Conservation (phyloP, 371 early-diverging fungal species). For the Mucor mucedo region DNA sequence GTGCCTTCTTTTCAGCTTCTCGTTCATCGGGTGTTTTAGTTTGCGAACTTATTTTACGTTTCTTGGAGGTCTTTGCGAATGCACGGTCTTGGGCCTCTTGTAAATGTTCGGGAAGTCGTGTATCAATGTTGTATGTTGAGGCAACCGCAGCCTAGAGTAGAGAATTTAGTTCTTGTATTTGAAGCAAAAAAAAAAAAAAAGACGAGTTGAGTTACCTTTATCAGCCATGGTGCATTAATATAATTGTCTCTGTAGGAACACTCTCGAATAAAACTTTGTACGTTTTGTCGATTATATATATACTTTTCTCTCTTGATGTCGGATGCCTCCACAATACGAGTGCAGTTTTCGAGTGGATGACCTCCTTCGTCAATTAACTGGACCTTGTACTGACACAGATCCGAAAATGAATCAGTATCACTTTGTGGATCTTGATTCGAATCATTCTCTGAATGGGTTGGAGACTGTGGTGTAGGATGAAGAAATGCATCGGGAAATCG, state of each 20-base stretch:
- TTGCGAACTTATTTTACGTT: conserved; percentile 20
- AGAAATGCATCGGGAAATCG: conserved; percentile 57
- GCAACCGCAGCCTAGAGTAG: conserved; percentile 54
- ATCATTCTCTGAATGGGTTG: not conserved
- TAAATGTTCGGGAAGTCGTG: conserved; percentile 51
- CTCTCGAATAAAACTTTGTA: conserved; percentile 73
- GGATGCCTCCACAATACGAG: conserved; percentile 32
- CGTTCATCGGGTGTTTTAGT: conserved; percentile 37
- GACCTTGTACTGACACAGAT: conserved; percentile 31
- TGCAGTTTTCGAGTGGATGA: conserved; percentile 35
- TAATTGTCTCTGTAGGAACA: conserved; percentile 66
- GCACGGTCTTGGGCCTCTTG: conserved; percentile 50
- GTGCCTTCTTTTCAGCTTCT: conserved; percentile 48
- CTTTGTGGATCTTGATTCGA: not conserved
- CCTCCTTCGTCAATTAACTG: conserved; percentile 42
- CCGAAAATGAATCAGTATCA: conserved; percentile 4
- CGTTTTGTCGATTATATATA: conserved; percentile 58
- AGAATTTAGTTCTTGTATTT: no score
- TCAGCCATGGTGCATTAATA: conserved; percentile 71
- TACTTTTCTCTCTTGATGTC: conserved; percentile 38
- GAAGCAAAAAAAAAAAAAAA: no score
- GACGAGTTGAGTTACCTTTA: conserved; percentile 21
- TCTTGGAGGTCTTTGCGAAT: conserved; percentile 30
- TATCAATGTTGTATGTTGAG: conserved; percentile 53
- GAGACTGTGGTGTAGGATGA: conserved; percentile 34